A percentile compares a stretch with the other conserved stretches of the same genome.
phyloP scores from a whole-genome alignment of 1,284 basidiomycete species.

The Inonotus obliquus region DNA sequence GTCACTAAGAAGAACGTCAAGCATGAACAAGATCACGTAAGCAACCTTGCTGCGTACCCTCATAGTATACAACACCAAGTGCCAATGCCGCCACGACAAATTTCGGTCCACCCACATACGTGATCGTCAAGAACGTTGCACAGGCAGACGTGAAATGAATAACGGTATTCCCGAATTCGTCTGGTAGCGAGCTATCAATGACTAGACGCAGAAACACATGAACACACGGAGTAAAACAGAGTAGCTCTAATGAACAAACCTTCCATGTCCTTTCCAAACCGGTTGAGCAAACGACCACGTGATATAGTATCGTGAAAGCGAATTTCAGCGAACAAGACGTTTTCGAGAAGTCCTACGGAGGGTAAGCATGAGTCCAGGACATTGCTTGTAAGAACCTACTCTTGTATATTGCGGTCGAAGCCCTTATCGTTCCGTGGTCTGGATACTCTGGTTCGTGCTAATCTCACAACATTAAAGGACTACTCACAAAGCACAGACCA shows the following conservation, averaged over 20 bases:
- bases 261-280: conserved; percentile 94
- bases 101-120: conserved; percentile 69
- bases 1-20: conserved; percentile 31
- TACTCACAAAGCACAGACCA: conserved; percentile 66
- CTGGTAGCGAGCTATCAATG: conserved; percentile 81
- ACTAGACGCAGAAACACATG: conserved; percentile 34
- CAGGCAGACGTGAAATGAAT: conserved; percentile 52
- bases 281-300: conserved; percentile 79
- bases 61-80: conserved; percentile 66
- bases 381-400: conserved; percentile 37
- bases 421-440: conserved; percentile 68
- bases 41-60: conserved; percentile 39
- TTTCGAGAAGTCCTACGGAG: conserved; percentile 62
- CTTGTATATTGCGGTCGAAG: conserved; percentile 67
- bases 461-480: background rate
- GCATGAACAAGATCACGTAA: background rate
- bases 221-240: background rate
- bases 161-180: conserved; percentile 79
- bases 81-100: conserved; percentile 61
- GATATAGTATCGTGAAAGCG: conserved; percentile 93
- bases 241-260: conserved; percentile 36
- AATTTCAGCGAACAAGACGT: conserved; percentile 85
- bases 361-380: conserved; percentile 13
- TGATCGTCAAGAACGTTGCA: conserved; percentile 72
- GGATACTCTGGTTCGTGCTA: background rate